A percentile compares a stretch with the other conserved stretches of the same genome.
Evolutionary conservation across 2,329 filamentous ascomycete genomes (phyloP).

Genomic region (Botrytis byssoidea): DNA sequence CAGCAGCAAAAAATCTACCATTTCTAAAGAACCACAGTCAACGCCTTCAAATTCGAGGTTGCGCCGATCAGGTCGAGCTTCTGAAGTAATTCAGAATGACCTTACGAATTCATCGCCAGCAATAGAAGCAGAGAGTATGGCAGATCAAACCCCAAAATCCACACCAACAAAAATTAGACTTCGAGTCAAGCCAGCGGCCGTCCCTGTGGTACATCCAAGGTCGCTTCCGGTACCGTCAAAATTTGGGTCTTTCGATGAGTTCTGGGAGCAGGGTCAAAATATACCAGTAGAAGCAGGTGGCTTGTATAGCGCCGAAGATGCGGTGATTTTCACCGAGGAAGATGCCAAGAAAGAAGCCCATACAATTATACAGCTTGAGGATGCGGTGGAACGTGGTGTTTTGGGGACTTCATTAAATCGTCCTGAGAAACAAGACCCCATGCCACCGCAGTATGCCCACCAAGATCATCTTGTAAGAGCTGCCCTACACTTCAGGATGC

Average conservation of each 20-base stretch:
- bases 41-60: conserved; percentile 27
- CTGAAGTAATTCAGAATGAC: conserved; percentile 29
- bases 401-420: conserved; percentile 69
- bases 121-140: conserved; percentile 26
- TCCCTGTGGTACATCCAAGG: conserved; percentile 60
- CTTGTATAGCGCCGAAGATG: conserved; percentile 54
- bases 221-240: conserved; percentile 54
- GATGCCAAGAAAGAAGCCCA: conserved; percentile 66
- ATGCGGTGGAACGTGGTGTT: conserved; percentile 71
- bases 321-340: conserved; percentile 56
- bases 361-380: conserved; percentile 66
- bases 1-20: conserved; percentile 27
- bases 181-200: conserved; percentile 47
- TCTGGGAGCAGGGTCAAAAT: conserved; percentile 49
- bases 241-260: conserved; percentile 57
- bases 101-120: conserved; percentile 21
- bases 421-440: conserved; percentile 66
- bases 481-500: conserved; percentile 73
- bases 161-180: conserved; percentile 49
- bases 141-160: conserved; percentile 31
- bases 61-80: conserved; percentile 31
- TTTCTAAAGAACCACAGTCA: conserved; percentile 29
- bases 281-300: conserved; percentile 60
- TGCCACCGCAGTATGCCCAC: conserved; percentile 83
- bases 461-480: conserved; percentile 82